A percentile compares a stretch with the other conserved stretches of the same genome.
Conservation (phyloP, 108 stramenopile species). For the Stephanodiscus triporus region DNA sequence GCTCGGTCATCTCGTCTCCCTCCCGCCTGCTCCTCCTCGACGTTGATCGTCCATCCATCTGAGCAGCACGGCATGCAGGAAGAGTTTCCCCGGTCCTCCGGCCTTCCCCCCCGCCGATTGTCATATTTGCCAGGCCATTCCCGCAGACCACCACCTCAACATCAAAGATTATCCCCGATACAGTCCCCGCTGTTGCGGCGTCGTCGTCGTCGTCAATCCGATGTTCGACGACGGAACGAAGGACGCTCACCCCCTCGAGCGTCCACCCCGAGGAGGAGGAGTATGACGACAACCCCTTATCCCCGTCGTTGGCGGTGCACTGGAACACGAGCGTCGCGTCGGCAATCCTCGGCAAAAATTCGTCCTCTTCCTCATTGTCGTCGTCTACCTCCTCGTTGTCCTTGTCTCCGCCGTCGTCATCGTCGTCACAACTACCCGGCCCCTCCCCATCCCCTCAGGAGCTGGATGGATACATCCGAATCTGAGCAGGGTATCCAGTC, state of each 20-base stretch:
- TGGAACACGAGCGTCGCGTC: conserved; percentile 30
- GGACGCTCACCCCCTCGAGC: conserved; percentile 38
- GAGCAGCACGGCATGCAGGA: neutral
- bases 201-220: neutral
- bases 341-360: neutral
- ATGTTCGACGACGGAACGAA: conserved; percentile 30
- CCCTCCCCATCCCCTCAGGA: conserved; percentile 14
- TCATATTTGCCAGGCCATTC: conserved; percentile 11
- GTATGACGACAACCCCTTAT: too few species aligned
- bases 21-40: too few species aligned
- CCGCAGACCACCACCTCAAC: conserved; percentile 43
- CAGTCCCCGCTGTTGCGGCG: neutral
- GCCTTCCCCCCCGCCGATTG: conserved; percentile 17
- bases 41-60: too few species aligned
- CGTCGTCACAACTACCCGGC: neutral
- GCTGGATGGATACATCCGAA: conserved; percentile 27
- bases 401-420: conserved; percentile 4
- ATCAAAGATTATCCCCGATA: conserved; percentile 29
- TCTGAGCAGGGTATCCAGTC: conserved; percentile 6
- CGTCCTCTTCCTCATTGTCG: neutral
- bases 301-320: conserved; percentile 5
- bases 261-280: conserved; percentile 25
- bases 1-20: too few species aligned
- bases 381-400: conserved; percentile 12
- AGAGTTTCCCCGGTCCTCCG: neutral